Percentiles rank a stretch among this genome's conserved stretches.
These are phyloP conservation scores for Diaporthe citri DNA, from an alignment of 2,329 filamentous ascomycete genomes.

Conservation along the genomic window DNA sequence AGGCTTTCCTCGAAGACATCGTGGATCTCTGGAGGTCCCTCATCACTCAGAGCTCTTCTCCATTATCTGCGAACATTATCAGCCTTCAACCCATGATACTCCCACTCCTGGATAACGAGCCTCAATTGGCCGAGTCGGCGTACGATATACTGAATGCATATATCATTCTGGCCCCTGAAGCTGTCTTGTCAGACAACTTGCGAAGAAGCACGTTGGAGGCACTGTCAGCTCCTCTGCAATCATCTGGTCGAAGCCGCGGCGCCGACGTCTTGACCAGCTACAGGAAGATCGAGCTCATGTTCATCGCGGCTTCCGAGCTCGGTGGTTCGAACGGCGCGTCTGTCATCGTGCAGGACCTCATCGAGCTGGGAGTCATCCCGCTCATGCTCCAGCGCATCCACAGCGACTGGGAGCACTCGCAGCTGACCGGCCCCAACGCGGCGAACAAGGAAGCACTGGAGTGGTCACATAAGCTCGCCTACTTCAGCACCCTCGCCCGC, in stretches of 20 bases:
- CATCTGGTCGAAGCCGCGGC: slow-evolving; percentile 25
- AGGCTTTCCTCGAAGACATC: slow-evolving; percentile 92
- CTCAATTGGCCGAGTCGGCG: slow-evolving; percentile 71
- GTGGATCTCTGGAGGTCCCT: slow-evolving; percentile 90
- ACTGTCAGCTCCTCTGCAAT: slow-evolving; percentile 51
- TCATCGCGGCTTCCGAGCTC: slow-evolving; percentile 72
- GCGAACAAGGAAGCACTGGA: slow-evolving; percentile 73
- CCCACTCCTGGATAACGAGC: slow-evolving; percentile 75
- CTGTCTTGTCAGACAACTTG: slow-evolving; percentile 70
- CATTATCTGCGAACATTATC: slow-evolving; percentile 72
- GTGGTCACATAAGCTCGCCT: slow-evolving; percentile 64
- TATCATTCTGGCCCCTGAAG: slow-evolving; percentile 76
- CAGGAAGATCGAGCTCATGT: slow-evolving; percentile 73
- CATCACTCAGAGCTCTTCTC: slow-evolving; percentile 73
- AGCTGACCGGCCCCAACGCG: slow-evolving; percentile 84
- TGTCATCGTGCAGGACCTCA: slow-evolving; percentile 74
- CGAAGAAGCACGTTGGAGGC: slow-evolving; percentile 64
- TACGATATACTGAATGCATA: slow-evolving; percentile 78
- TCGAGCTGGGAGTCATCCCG: slow-evolving; percentile 72
- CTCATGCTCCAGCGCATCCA: slow-evolving; percentile 76
- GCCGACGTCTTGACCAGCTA: slow-evolving; percentile 56
- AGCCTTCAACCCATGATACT: slow-evolving; percentile 73
- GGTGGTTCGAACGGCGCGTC: slow-evolving; percentile 72
- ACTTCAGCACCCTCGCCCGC: slow-evolving; percentile 85
- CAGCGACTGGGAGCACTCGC: slow-evolving; percentile 78